Evolutionary conservation across 805 yeast genomes (phyloP), one percentile per base, ranked within the genome.

Genomic region (Clavispora fructus): DNA sequence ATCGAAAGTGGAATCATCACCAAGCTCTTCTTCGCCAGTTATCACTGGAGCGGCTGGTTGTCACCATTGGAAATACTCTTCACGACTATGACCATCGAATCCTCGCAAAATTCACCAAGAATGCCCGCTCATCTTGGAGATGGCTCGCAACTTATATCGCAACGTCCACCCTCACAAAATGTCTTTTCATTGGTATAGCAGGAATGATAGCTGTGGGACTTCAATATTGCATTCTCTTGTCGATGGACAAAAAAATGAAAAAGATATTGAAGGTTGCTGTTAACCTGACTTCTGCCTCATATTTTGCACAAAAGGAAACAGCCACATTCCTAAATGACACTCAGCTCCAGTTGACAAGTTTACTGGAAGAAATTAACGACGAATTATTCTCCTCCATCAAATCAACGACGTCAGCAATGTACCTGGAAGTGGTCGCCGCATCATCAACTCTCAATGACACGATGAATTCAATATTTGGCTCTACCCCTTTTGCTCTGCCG

Each of bases 311-410:
- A 8, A 16, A 29, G 3, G 33, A 19, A 14, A 16, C 31, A 2
- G 7, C 30, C 13, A 7, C 5, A 8, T 50, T 32, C 27, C 12
- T 50, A 17, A 41, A 46, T 23, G 41, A 33, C 2, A 41, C 53
- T 1, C 56, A 49, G 25, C 14, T 13, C 5, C 39, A 53, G 2
- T 30, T 91, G 7, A 53, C 61, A 6, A 43, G 51, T 0, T 75
- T 82, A 35, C 82, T 86, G 57, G 51, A 52, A 1, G 60, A 60
- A 4, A 63, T 90, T 29, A 94, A 94, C 62, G 65, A 73, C 4
- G 77, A 82, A 32, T 51, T 89, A 13, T 79, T 91, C 50, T 86
- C 87, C 0, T 78, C 86, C 79, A 73, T 87, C 71, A 74, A 43
- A 68, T 71, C 1, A 60, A 83, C 0, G 64, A 89, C 2, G 87